Evolutionary conservation across 2,329 filamentous ascomycete genomes (phyloP).

Genomic region (Leptosphaerulina australis): DNA sequence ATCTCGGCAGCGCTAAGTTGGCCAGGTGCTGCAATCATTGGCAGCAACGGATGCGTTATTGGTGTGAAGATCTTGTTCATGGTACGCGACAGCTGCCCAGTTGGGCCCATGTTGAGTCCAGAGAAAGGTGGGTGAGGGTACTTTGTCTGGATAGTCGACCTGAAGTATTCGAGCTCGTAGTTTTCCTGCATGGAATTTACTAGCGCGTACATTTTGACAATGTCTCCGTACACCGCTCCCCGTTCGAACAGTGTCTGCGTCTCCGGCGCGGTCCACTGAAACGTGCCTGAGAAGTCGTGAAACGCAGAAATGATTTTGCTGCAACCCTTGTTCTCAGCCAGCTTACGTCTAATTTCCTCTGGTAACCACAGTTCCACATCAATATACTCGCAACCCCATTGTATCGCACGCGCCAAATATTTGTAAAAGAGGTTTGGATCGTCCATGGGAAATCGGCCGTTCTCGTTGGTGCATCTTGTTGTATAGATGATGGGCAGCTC

Average conservation of each 20-base stretch:
- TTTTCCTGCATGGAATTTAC: slow-evolving; percentile 83
- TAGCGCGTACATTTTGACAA: slow-evolving; percentile 89
- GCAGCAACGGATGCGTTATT: slow-evolving; percentile 83
- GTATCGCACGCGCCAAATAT: slow-evolving; percentile 81
- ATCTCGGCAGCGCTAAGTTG: slow-evolving; percentile 87
- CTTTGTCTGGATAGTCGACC: slow-evolving; percentile 73
- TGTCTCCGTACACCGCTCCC: slow-evolving; percentile 77
- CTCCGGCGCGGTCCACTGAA: slow-evolving; percentile 79
- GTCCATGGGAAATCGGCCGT: slow-evolving; percentile 84
- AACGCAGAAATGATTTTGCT: slow-evolving; percentile 91
- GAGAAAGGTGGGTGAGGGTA: slow-evolving; percentile 77
- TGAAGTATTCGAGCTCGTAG: slow-evolving; percentile 89
- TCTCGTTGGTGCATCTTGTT: slow-evolving; percentile 79
- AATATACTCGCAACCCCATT: slow-evolving; percentile 90
- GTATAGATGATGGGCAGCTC: slow-evolving; percentile 92
- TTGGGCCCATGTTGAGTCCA: slow-evolving; percentile 84
- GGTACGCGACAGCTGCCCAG: slow-evolving; percentile 82
- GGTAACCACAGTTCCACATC: slow-evolving; percentile 89
- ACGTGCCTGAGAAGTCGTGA: slow-evolving; percentile 83
- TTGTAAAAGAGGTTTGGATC: slow-evolving; percentile 75
- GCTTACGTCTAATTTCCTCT: slow-evolving; percentile 70
- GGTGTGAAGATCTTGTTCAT: slow-evolving; percentile 87
- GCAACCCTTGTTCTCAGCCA: slow-evolving; percentile 74
- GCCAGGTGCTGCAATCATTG: slow-evolving; percentile 82
- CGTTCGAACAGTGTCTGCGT: slow-evolving; percentile 74